Percentiles rank a stretch among this genome's conserved stretches.
These are phyloP conservation scores for Geosmithia putterillii DNA, from an alignment of 2,329 filamentous ascomycete species.

Conservation along the genomic window DNA sequence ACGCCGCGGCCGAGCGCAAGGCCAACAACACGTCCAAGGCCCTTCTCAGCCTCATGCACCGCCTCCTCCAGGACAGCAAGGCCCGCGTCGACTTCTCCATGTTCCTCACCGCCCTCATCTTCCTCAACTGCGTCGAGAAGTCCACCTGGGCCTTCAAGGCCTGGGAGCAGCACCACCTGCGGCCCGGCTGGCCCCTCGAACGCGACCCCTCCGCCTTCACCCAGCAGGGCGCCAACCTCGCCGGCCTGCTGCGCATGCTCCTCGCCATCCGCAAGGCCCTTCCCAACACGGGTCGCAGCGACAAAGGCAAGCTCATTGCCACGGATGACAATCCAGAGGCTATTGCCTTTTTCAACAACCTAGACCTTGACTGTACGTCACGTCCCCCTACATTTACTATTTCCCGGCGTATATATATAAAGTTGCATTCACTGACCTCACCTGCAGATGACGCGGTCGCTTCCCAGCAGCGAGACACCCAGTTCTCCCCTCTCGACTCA, in stretches of 20 bases:
- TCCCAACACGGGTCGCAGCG: conserved; percentile 33
- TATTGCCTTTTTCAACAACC: conserved; percentile 38
- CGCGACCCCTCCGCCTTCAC: conserved; percentile 42
- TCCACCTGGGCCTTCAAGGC: conserved; percentile 58
- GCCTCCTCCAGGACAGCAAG: conserved; percentile 48
- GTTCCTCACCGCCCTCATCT: conserved; percentile 48
- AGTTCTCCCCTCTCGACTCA: conserved; percentile 36
- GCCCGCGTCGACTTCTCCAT: conserved; percentile 46
- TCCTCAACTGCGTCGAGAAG: conserved; percentile 55
- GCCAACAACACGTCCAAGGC: conserved; percentile 45
- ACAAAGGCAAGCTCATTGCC: conserved; percentile 35
- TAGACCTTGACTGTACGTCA: conserved; percentile 45
- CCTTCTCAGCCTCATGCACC: conserved; percentile 48
- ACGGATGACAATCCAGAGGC: conserved; percentile 33
- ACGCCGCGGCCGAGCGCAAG: conserved; percentile 51
- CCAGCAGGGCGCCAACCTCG: conserved; percentile 45
- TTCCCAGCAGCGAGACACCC: conserved; percentile 35
- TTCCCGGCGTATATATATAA: too few species aligned
- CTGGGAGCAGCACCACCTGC: conserved; percentile 51
- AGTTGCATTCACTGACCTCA: too few species aligned
- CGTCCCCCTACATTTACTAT: conserved; percentile 1
- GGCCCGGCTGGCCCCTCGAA: conserved; percentile 49
- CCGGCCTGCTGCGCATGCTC: conserved; percentile 48
- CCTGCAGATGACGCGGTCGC: conserved; percentile 17
- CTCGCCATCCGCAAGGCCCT: conserved; percentile 47